Conservation (phyloP, 164 flowering plant genomes). For the Magnolia officinalis region DNA sequence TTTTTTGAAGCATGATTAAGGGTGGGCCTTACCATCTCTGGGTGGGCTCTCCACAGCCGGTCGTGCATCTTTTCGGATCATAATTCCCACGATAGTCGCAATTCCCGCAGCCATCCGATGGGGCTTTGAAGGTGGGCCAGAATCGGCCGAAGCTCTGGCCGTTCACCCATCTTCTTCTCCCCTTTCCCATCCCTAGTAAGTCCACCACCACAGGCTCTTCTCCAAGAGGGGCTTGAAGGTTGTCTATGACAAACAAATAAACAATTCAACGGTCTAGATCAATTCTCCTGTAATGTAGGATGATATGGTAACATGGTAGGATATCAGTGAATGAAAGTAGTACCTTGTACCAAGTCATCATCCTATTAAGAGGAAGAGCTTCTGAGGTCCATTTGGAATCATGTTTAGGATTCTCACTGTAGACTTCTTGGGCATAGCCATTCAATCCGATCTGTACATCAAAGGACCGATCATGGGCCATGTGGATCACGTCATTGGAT, state of each 20-base stretch:
- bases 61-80: slow-evolving; percentile 30
- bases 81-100: slow-evolving; percentile 76
- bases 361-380: not conserved
- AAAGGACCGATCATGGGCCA: not conserved
- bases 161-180: slow-evolving; percentile 73
- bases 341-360: slow-evolving; percentile 11
- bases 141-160: slow-evolving; percentile 62
- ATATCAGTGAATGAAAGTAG: not conserved
- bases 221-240: slow-evolving; percentile 66
- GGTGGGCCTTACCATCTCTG: slow-evolving; percentile 49
- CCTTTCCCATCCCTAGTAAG: slow-evolving; percentile 69
- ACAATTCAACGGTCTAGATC: no score
- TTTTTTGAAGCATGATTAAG: no score
- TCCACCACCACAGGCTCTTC: slow-evolving; percentile 64
- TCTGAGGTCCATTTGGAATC: not conserved
- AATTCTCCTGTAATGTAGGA: no score
- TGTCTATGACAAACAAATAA: slow-evolving; percentile 28
- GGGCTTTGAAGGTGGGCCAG: slow-evolving; percentile 51
- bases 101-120: slow-evolving; percentile 33
- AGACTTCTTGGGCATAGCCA: not conserved
- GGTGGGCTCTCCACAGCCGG: slow-evolving; percentile 57
- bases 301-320: no score
- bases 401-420: not conserved
- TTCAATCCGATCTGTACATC: slow-evolving; percentile 5
- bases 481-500: not conserved